Percentiles rank a stretch among this genome's conserved stretches.
Evolutionary conservation across 805 yeast genomes (phyloP).

Genomic region (Wickerhamiella allomyrinae): DNA sequence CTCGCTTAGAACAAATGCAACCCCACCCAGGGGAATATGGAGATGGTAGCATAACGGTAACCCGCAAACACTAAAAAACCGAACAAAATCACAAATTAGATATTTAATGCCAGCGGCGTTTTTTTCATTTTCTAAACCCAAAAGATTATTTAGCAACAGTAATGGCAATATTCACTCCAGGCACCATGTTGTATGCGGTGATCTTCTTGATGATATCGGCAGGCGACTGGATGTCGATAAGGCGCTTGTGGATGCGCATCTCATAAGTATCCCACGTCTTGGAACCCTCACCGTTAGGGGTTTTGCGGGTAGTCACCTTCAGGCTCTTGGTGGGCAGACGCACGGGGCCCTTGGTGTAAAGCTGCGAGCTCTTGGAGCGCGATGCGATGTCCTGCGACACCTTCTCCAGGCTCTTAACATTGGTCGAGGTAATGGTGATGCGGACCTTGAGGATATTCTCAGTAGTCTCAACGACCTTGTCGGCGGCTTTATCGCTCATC

Average conservation of each 20-base stretch:
- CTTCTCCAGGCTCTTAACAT: constrained; percentile 94
- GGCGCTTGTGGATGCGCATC: constrained; percentile 99
- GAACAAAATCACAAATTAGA: neutral
- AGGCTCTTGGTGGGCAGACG: constrained; percentile 99
- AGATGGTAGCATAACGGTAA: too few relatives aligned
- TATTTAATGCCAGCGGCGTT: constrained; percentile 1
- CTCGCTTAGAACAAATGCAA: too few relatives aligned
- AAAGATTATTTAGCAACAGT: constrained; percentile 25
- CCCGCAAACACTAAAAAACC: neutral
- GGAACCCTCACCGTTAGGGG: constrained; percentile 99
- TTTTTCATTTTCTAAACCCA: neutral
- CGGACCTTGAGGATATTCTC: constrained; percentile 91
- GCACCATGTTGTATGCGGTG: constrained; percentile 96
- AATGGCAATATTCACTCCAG: constrained; percentile 83
- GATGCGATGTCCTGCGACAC: constrained; percentile 81
- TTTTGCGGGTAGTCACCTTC: constrained; percentile 98
- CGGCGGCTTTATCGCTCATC: constrained; percentile 34
- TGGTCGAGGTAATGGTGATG: constrained; percentile 97
- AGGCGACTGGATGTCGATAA: constrained; percentile 96
- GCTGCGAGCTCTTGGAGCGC: constrained; percentile 71
- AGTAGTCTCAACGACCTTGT: constrained; percentile 70
- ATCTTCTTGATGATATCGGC: constrained; percentile 84
- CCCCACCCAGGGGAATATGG: too few relatives aligned
- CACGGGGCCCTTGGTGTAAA: constrained; percentile 93
- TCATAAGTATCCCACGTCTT: constrained; percentile 99